Evolutionary conservation across 768 basidiomycete species (phyloP).

Genomic region (Phlebiopsis gigantea): DNA sequence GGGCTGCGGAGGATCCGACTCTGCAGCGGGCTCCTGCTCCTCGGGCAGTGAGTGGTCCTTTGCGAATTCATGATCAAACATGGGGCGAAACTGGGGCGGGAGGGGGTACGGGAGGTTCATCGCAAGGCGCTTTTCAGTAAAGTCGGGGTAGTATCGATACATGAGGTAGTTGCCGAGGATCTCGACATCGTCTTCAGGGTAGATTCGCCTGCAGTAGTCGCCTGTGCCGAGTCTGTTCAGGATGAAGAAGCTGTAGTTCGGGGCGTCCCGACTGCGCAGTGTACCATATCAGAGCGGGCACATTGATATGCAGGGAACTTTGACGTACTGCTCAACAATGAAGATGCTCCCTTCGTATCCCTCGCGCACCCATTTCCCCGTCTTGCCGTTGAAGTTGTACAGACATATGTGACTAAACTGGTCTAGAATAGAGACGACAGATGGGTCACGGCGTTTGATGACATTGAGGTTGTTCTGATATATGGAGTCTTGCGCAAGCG

Average conservation of each 20-base stretch:
- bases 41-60: constrained; percentile 34
- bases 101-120: constrained; percentile 24
- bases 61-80: constrained; percentile 19
- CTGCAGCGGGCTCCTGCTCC: constrained; percentile 27
- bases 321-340: constrained; percentile 72
- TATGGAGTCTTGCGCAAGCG: constrained; percentile 18
- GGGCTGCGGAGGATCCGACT: constrained; percentile 23
- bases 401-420: constrained; percentile 86
- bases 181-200: constrained; percentile 74
- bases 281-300: constrained; percentile 10
- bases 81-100: constrained; percentile 11
- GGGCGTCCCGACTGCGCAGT: constrained; percentile 57
- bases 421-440: constrained; percentile 77
- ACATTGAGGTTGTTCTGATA: constrained; percentile 80
- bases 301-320: not conserved
- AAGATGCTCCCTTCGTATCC: constrained; percentile 89
- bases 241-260: constrained; percentile 81
- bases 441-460: constrained; percentile 70
- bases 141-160: constrained; percentile 70
- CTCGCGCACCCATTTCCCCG: constrained; percentile 69
- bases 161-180: constrained; percentile 62
- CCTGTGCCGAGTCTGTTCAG: constrained; percentile 77
- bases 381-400: constrained; percentile 63
- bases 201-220: constrained; percentile 69
- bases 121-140: constrained; percentile 38